Evolutionary conservation across 768 basidiomycete species (phyloP), one percentile per base, ranked within the genome.

Genomic region (Psilocybe cyanescens): DNA sequence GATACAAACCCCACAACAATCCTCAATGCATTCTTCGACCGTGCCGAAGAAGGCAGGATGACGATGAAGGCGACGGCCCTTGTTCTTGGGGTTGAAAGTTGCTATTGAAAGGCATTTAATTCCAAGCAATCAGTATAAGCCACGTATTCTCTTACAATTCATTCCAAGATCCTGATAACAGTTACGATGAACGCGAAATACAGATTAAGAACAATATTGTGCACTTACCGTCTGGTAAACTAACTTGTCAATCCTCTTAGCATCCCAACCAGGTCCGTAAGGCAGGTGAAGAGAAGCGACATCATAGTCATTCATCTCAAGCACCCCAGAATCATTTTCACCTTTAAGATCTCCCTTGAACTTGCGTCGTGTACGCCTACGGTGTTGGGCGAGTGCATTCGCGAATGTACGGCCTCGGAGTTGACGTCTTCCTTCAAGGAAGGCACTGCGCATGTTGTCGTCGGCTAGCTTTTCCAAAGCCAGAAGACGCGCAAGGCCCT

Each of bases 41-140:
- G 79, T 84, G 4, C 87, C 86, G 61, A 87, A 87, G 71, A 86
- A 88, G 1, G 86, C 86, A 9, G 84, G 81, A 64, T 89, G 86
- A 35, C 86, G 84, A 75, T 89, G 86, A 2, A 89, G 78, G 3
- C 80, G 75, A 14, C 86, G 76, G 11, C 77, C 80, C 63, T 86
- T 83, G 72, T 88, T 87, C 74, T 85, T 86, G 1, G 86, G 85
- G 59, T 87, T 87, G 70, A 80, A 88, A 1, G 85, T 82, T 3
- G 85, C 84, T 86, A 62, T 11, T 8, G 14, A 44, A 44, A 5
- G 58, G 11, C 24, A 28, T 9, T 24, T 48, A 24, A 19, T 7
- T 4, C 16, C 17, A 5, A 12, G n/a, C 14, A 44, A 44, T 1
- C 4, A n/a, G 14, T 16, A 44, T n/a, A 16, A 16, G n/a, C 41